phyloP scores from a whole-genome alignment of 192 early-diverging fungal genomes.

The Coemansia sp. region DNA sequence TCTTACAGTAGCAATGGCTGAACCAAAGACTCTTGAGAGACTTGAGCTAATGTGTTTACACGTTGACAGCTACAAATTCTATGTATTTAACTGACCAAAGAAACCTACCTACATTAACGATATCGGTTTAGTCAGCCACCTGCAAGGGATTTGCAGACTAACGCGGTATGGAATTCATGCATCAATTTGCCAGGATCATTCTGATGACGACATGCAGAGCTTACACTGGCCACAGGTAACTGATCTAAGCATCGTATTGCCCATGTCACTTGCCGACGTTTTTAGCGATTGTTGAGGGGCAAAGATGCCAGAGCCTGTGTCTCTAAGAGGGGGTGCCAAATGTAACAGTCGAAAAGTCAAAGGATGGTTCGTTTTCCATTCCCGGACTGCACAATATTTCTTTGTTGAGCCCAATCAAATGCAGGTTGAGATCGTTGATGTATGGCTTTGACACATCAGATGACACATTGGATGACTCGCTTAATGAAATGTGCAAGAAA shows the following conservation, averaged over 20 bases:
- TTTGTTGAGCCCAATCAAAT: not conserved
- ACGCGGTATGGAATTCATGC: not conserved
- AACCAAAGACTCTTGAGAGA: not conserved
- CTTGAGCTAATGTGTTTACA: not conserved
- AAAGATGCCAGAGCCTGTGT: not conserved
- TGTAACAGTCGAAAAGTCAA: not conserved
- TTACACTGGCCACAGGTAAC: conserved; percentile 1
- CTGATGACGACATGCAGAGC: not conserved
- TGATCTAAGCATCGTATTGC: not conserved
- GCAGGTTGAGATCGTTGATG: not conserved
- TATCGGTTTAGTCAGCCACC: not conserved
- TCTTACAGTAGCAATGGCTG: not conserved
- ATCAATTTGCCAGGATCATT: not conserved
- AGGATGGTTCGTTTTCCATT: not conserved
- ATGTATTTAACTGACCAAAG: not conserved
- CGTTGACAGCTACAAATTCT: not conserved
- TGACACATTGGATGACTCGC: not conserved
- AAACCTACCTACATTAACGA: not conserved
- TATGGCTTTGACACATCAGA: not conserved
- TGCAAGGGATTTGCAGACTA: not conserved
- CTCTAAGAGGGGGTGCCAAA: not conserved
- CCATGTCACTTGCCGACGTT: not conserved
- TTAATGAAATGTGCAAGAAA: not conserved
- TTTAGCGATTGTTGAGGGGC: not conserved
- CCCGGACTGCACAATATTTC: not conserved